Conservation (phyloP, 2,329 filamentous ascomycete genomes). For the Alternaria dauci region DNA sequence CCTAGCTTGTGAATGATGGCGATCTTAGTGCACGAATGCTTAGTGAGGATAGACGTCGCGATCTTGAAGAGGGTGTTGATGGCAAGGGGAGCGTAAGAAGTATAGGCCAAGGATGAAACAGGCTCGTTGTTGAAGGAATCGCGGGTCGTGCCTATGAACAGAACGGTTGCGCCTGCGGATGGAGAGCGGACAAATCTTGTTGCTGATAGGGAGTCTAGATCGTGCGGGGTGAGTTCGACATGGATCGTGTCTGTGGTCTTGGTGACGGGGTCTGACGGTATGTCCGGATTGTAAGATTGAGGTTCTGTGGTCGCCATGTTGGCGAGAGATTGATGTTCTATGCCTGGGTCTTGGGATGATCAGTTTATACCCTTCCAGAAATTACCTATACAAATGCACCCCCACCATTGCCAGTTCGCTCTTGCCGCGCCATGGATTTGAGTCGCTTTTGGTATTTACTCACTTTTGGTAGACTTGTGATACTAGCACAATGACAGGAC, state of each 20-base stretch:
- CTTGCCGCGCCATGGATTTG: not conserved
- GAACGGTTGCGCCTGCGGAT: conserved; percentile 42
- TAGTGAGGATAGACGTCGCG: conserved; percentile 63
- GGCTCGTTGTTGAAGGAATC: conserved; percentile 75
- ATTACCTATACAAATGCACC: not conserved
- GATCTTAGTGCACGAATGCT: conserved; percentile 74
- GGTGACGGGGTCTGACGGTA: conserved; percentile 39
- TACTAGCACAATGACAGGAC: not conserved
- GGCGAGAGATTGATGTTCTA: not conserved
- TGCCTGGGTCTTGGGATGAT: not conserved
- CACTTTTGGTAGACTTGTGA: not conserved
- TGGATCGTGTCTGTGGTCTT: conserved; percentile 59
- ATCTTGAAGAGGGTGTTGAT: conserved; percentile 74
- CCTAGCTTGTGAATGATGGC: conserved; percentile 87
- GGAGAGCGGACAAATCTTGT: conserved; percentile 73
- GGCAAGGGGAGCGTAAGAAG: conserved; percentile 75
- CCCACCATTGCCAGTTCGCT: not conserved
- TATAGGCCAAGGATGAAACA: conserved; percentile 79
- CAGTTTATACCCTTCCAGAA: not conserved
- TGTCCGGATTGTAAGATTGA: conserved; percentile 35
- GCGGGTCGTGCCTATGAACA: conserved; percentile 71
- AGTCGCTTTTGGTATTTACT: not conserved
- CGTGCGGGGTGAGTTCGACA: conserved; percentile 72
- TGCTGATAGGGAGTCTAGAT: conserved; percentile 64
- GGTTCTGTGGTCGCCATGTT: conserved; percentile 40